Evolutionary conservation across 306 rosid genomes (phyloP).

Genomic region (Prunus mume): DNA sequence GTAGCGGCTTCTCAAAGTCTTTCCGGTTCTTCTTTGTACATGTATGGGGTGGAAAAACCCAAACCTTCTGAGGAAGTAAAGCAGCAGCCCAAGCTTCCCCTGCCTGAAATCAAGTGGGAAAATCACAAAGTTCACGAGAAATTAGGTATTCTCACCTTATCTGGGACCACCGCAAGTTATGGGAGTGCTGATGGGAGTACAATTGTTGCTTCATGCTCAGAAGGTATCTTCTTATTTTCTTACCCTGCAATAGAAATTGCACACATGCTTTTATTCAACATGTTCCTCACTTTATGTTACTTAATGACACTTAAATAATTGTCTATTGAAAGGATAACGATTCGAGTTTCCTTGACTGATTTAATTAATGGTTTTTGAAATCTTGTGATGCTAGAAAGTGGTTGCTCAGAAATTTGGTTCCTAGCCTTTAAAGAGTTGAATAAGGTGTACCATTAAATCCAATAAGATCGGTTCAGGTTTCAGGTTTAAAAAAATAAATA

Average conservation of each 20-base stretch:
- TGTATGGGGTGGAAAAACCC: conserved; percentile 86
- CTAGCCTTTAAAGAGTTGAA: too few relatives aligned
- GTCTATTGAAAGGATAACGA: neutral
- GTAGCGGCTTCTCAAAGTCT: conserved; percentile 79
- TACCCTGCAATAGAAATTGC: neutral
- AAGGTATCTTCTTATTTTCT: conserved; percentile 56
- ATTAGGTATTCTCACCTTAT: conserved; percentile 66
- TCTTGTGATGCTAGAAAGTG: neutral
- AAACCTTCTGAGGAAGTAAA: conserved; percentile 44
- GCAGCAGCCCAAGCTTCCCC: conserved; percentile 80
- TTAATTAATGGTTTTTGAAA: neutral
- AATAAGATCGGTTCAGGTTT: too few relatives aligned
- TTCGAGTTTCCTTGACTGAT: neutral
- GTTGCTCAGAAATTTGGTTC: neutral
- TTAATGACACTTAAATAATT: too few relatives aligned
- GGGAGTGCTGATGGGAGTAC: conserved; percentile 97
- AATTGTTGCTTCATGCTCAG: conserved; percentile 86
- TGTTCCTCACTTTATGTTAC: neutral
- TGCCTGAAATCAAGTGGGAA: conserved; percentile 92
- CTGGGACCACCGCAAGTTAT: conserved; percentile 72
- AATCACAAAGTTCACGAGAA: conserved; percentile 80
- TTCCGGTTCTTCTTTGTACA: conserved; percentile 69
- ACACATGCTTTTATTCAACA: neutral
- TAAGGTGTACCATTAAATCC: too few relatives aligned
- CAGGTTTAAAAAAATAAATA: too few relatives aligned